These are phyloP conservation scores for Monilinia polystroma DNA, from an alignment of 2,329 filamentous ascomycete genomes.

Conservation along the genomic window DNA sequence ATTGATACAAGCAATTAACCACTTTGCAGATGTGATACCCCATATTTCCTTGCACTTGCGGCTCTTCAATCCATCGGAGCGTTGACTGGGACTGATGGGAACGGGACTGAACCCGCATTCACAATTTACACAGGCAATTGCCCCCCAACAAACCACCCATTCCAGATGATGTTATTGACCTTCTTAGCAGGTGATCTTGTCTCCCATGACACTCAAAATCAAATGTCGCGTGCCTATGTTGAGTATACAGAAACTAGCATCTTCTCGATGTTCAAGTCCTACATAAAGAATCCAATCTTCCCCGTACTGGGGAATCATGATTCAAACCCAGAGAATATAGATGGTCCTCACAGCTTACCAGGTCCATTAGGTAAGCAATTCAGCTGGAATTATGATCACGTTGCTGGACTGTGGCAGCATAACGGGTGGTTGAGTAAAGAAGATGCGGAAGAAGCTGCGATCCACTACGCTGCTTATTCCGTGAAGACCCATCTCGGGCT, in stretches of 20 bases:
- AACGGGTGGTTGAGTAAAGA: constrained; percentile 53
- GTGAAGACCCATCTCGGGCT: constrained; percentile 53
- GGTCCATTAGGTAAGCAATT: constrained; percentile 54
- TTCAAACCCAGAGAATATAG: constrained; percentile 52
- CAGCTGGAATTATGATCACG: constrained; percentile 58
- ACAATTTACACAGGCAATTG: constrained; percentile 49
- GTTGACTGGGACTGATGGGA: constrained; percentile 52
- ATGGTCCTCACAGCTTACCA: constrained; percentile 53
- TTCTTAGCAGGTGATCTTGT: constrained; percentile 49
- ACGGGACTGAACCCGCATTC: constrained; percentile 49
- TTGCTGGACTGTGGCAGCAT: constrained; percentile 55
- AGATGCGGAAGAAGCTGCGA: constrained; percentile 48
- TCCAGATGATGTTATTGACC: background rate
- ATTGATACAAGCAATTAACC: constrained; percentile 12
- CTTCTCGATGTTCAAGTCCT: constrained; percentile 55
- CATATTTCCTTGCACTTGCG: constrained; percentile 56
- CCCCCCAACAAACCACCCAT: background rate
- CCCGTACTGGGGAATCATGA: constrained; percentile 58
- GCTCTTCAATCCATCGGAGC: constrained; percentile 56
- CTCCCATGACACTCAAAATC: constrained; percentile 52
- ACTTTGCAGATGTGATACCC: constrained; percentile 50
- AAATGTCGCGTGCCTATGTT: constrained; percentile 52
- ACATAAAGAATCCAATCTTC: constrained; percentile 56
- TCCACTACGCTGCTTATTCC: constrained; percentile 57
- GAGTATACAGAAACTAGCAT: constrained; percentile 54